phyloP scores from a whole-genome alignment of 768 basidiomycete genomes.

The Sarcodon sp. region DNA sequence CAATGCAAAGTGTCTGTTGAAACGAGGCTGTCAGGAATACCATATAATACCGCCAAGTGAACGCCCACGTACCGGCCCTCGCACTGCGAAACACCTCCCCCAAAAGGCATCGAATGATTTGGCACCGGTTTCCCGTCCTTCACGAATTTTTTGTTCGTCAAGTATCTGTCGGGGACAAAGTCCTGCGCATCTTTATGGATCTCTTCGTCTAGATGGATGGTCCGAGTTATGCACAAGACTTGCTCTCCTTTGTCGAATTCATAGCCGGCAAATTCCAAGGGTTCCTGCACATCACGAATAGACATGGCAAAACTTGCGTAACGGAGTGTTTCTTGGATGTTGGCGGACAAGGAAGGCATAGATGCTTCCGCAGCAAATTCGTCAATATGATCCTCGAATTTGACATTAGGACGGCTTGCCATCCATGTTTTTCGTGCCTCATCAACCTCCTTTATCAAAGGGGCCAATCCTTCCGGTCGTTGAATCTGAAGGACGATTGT shows the following conservation, averaged over 20 bases:
- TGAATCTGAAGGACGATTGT: not conserved
- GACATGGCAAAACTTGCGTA: not conserved
- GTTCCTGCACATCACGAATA: not conserved
- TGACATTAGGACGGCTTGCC: constrained; percentile 3
- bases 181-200: constrained; percentile 6
- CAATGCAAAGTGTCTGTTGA: not conserved
- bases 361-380: not conserved
- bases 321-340: not conserved
- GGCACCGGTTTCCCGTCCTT: not conserved
- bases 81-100: constrained; percentile 14
- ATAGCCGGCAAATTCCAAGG: not conserved
- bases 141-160: not conserved
- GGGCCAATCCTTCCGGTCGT: constrained; percentile 9
- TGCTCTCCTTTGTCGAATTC: not conserved
- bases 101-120: not conserved
- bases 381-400: not conserved
- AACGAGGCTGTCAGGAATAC: constrained; percentile 4
- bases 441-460: not conserved
- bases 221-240: not conserved
- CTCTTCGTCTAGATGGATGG: constrained; percentile 5
- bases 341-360: not conserved
- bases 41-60: not conserved
- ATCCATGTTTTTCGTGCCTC: not conserved
- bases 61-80: not conserved
- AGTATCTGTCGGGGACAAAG: not conserved